Conservation (phyloP, 805 yeast genomes). For the Teunomyces tritomae region DNA sequence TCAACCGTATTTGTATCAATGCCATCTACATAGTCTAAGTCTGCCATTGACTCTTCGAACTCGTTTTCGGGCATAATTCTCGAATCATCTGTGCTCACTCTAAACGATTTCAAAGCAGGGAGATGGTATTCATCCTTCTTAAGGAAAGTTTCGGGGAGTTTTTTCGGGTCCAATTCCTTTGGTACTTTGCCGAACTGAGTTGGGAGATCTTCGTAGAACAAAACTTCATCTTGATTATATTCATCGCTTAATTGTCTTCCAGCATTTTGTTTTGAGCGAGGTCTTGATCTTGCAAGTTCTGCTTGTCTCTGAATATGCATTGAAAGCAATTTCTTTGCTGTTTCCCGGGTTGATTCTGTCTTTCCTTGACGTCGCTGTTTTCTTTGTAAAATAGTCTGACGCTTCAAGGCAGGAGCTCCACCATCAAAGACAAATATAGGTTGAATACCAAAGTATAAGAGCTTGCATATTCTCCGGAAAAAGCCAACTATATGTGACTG, state of each 20-base stretch:
- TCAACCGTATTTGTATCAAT: constrained; percentile 72
- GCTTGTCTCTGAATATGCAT: constrained; percentile 67
- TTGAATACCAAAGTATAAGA: constrained; percentile 78
- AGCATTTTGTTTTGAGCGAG: background rate
- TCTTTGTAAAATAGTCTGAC: constrained; percentile 72
- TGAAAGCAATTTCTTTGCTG: constrained; percentile 81
- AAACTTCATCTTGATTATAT: constrained; percentile 12
- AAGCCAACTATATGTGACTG: constrained; percentile 94
- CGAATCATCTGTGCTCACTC: constrained; percentile 55
- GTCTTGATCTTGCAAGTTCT: constrained; percentile 4
- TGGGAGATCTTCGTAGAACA: constrained; percentile 25
- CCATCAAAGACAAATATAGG: constrained; percentile 97
- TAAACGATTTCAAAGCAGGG: constrained; percentile 63
- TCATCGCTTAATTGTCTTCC: constrained; percentile 5
- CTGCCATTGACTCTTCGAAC: constrained; percentile 47
- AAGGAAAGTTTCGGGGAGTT: constrained; percentile 29
- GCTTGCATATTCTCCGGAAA: constrained; percentile 87
- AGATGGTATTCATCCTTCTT: constrained; percentile 81
- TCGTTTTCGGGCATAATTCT: constrained; percentile 76
- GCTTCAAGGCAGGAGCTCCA: constrained; percentile 82
- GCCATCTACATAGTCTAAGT: constrained; percentile 57
- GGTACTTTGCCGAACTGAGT: constrained; percentile 3
- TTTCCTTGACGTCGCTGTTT: constrained; percentile 73
- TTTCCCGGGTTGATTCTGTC: constrained; percentile 61
- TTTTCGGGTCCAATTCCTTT: constrained; percentile 6